Evolutionary conservation across 2,329 filamentous ascomycete genomes (phyloP).

Genomic region (Aspergillus sp.): DNA sequence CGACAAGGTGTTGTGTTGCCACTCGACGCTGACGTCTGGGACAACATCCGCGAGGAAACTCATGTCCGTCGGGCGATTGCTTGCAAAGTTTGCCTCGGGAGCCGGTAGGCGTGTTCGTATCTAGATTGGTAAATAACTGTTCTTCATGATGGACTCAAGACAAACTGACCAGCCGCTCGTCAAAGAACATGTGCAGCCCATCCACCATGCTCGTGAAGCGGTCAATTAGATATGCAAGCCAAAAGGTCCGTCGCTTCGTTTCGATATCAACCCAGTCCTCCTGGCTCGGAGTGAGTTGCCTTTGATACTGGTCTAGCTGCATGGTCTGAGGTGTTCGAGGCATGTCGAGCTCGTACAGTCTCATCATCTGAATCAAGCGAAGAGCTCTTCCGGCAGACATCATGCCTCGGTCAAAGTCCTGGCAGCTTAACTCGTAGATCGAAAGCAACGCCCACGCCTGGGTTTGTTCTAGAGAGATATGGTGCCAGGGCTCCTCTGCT

Average conservation of each 20-base stretch:
- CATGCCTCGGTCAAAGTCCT: conserved; percentile 26
- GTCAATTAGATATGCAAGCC: conserved; percentile 40
- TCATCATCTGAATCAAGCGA: conserved; percentile 32
- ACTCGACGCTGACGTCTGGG: not conserved
- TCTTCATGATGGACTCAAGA: too few species aligned
- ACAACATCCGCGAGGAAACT: conserved; percentile 6
- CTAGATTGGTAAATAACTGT: not conserved
- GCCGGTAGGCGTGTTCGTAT: conserved; percentile 1
- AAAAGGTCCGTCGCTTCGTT: conserved; percentile 36
- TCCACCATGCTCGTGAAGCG: conserved; percentile 30
- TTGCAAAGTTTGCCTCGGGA: not conserved
- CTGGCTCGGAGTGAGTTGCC: not conserved
- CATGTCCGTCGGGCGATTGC: not conserved
- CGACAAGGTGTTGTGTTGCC: not conserved
- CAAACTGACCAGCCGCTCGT: conserved; percentile 22
- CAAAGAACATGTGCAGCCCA: conserved; percentile 28
- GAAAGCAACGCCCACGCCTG: conserved; percentile 13
- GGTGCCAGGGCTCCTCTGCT: not conserved
- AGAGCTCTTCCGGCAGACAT: conserved; percentile 31
- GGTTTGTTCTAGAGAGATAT: conserved; percentile 12
- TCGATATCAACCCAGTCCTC: conserved; percentile 26
- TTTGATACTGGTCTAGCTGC: conserved; percentile 5
- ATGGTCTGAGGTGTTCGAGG: not conserved
- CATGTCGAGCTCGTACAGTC: conserved; percentile 29
- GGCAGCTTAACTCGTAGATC: conserved; percentile 12